Evolutionary conservation across 768 basidiomycete genomes (phyloP).

Genomic region (Phylloporus scabripes): DNA sequence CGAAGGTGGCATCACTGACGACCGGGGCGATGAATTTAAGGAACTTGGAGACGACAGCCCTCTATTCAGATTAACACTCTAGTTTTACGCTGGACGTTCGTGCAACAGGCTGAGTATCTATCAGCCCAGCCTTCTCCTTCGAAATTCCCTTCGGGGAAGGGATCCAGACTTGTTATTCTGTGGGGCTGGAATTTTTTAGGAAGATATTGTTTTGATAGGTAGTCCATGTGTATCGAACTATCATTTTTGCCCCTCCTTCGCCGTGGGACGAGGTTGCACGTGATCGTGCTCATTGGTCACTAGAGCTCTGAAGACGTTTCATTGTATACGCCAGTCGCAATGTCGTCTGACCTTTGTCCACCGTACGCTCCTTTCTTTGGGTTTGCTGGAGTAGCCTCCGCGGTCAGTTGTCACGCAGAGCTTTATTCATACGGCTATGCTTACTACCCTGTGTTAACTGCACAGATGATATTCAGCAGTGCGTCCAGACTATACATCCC

Average conservation of each 20-base stretch:
- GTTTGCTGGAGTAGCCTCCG: conserved; percentile 91
- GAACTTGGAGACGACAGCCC: conserved; percentile 50
- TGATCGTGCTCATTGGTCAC: not conserved
- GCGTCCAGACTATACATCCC: conserved; percentile 33
- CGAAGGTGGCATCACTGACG: conserved; percentile 38
- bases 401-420: conserved; percentile 49
- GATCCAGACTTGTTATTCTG: too few species aligned
- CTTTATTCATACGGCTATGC: conserved; percentile 1
- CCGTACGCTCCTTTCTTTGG: conserved; percentile 98
- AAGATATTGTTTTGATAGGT: too few species aligned
- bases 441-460: conserved; percentile 6
- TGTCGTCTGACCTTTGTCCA: conserved; percentile 63
- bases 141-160: not conserved
- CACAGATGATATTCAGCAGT: conserved; percentile 97
- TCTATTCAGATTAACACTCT: conserved; percentile 41
- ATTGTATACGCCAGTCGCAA: conserved; percentile 19
- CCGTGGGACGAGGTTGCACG: not conserved
- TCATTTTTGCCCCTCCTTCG: too few species aligned
- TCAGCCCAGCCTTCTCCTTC: not conserved
- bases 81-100: not conserved
- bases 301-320: not conserved
- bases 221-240: too few species aligned
- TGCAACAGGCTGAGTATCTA: too few species aligned
- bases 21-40: conserved; percentile 34
- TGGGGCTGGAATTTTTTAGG: too few species aligned